Base-by-base conservation (phyloP, 1,284 basidiomycete species). In the Macrocystidia cucumis region DNA sequence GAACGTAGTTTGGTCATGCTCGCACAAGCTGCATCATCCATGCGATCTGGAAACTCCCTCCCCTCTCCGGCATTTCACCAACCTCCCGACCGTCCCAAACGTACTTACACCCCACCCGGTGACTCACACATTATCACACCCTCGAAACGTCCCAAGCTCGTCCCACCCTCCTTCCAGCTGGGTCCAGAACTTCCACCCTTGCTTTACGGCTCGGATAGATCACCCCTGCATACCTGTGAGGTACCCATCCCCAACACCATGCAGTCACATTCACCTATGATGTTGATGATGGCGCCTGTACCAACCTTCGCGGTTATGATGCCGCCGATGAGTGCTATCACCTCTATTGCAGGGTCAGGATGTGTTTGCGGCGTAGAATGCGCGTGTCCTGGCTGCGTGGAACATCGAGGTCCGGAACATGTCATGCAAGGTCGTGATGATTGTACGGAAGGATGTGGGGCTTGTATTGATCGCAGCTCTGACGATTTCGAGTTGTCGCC, bases 361-460 rank as follows among this genome's bases (percentile, higher is more conserved):
- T 87, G 82, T 50, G 78, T 74, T 9, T 87, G 83, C 49, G 81
- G 82, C 17, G 55, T 73, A 23, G 56, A 62, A 27, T 87, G 83
- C 48, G 67, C 65, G n/a, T 87, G 83, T 52, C 81, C 80, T 1
- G 82, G 81, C 19, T 87, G 83, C 49, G 52, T 71, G 13, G 65
- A 80, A 45, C 83, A 87, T 48, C 74, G 78, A 11, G 72, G 74
- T 2, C 32, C 54, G 12, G 62, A 63, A 17, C 51, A 74, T 41
- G 67, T 57, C 5, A 64, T 63, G 29, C 51, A 56, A 30, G 60
- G 67, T 33, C 60, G 62, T 43, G 59, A 52, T 25, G 67, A 73
- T 50, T 83, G 79, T 49, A 56, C 63, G 8, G 71, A 77, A 22
- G 75, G 74, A n/a, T 85, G 81, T 47, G 60, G 64, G 4, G 69